Conservation (phyloP, 352 stramenopile species). For the Stramenopiles sp. region DNA sequence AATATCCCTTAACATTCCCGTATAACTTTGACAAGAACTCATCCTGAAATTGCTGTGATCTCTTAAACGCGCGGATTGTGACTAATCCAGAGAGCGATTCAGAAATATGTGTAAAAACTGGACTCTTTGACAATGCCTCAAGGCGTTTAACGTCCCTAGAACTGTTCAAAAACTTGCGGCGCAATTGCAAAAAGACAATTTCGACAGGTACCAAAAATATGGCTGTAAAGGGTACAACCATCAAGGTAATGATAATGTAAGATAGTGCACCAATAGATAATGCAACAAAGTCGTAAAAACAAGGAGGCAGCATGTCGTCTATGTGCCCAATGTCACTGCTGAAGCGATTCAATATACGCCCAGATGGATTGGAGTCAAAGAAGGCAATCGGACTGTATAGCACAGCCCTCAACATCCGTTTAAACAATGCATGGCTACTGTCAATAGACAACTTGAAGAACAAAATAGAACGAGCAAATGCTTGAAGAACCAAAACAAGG, state of each 20-base stretch:
- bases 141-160: constrained; percentile 30
- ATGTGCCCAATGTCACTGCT: constrained; percentile 11
- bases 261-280: neutral
- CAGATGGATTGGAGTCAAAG: constrained; percentile 11
- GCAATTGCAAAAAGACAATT: neutral
- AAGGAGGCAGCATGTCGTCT: neutral
- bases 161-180: neutral
- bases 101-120: constrained; percentile 33
- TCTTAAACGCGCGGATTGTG: constrained; percentile 20
- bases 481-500: neutral
- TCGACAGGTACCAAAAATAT: neutral
- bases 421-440: constrained; percentile 10
- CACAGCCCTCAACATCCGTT: constrained; percentile 34
- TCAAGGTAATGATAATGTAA: neutral
- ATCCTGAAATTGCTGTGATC: constrained; percentile 26
- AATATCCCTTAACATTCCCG: constrained; percentile 32
- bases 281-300: neutral
- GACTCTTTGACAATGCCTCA: constrained; percentile 34
- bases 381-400: constrained; percentile 29
- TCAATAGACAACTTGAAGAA: neutral
- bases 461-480: neutral
- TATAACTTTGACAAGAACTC: constrained; percentile 31
- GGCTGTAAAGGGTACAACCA: neutral
- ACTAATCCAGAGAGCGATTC: constrained; percentile 22
- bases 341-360: constrained; percentile 20